Evolutionary conservation across 768 basidiomycete species (phyloP).

Genomic region (Coprinopsis sp.): DNA sequence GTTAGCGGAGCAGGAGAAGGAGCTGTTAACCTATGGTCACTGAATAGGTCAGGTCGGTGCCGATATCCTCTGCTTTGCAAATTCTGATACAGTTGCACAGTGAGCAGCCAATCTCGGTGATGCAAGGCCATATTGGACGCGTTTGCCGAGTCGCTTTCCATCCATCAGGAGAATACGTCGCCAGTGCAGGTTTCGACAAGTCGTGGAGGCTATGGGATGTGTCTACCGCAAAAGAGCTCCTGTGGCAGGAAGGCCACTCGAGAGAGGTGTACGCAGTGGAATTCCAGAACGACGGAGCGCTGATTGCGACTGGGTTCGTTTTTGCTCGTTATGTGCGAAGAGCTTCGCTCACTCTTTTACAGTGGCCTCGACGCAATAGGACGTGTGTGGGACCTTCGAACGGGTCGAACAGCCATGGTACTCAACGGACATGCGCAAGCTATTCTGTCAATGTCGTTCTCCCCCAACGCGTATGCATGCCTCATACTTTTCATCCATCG

Average conservation of each 20-base stretch:
- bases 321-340: not conserved
- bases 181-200: conserved; percentile 94
- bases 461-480: conserved; percentile 97
- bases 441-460: conserved; percentile 87
- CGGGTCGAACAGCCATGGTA: conserved; percentile 95
- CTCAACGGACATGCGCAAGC: conserved; percentile 95
- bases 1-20: conserved; percentile 90
- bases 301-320: conserved; percentile 87
- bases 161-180: conserved; percentile 90
- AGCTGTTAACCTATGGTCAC: conserved; percentile 82
- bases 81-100: conserved; percentile 33
- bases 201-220: conserved; percentile 99
- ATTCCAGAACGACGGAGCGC: conserved; percentile 91
- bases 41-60: conserved; percentile 74
- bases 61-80: not conserved
- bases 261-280: conserved; percentile 96
- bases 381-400: conserved; percentile 94
- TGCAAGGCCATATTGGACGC: conserved; percentile 87
- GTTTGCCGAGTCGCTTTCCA: conserved; percentile 96
- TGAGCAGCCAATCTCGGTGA: conserved; percentile 77
- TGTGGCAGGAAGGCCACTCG: conserved; percentile 94
- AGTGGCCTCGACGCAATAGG: conserved; percentile 97
- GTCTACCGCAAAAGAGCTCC: conserved; percentile 68
- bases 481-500: too few species aligned
- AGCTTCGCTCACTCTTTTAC: conserved; percentile 2